Base-by-base conservation (phyloP, 495 filamentous ascomycete species). In the Xylaria venustula region DNA sequence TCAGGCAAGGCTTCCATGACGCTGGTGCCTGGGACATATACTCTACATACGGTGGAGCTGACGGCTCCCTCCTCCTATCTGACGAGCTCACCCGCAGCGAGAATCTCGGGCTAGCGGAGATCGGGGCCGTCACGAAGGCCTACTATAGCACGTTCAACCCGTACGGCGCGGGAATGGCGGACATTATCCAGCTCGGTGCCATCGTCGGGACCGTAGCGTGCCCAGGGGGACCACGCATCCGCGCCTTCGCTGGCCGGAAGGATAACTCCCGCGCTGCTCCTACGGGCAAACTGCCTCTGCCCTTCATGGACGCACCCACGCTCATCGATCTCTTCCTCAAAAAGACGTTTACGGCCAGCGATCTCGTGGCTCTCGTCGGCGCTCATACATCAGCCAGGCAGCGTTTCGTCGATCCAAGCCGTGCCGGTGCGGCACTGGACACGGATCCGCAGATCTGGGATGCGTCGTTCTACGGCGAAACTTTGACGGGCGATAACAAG, bases 311-410 rank as follows among this genome's bases (percentile, higher is more conserved):
- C 41, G 68, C 71, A 30, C 55, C 71, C 5, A 25, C 19, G 9
- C 60, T 76, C 32, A 65, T 76, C 61, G 56, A 65, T 26, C 71
- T 84, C 6, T 84, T 82, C 66, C 58, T 58, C 12, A 71, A 72
- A 25, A 84, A 84, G 70, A 82, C 81, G 0, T 78, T 84, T 63
- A 66, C 71, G 23, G 59, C 78, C 6, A 63, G 66, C 34, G 77
- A 75, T 45, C 69, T 83, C 1, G 77, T 77, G 0, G 80, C 81
- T 0, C 70, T 84, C 6, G 65, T 84, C 1, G 81, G 81, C 25
- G 79, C 81, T 0, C 81, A 84, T 66, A 78, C 77, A 5, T 71
- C 71, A 12, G 68, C 70, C 45, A 73, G 72, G 57, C 80, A 83
- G 62, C 72, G 66, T 25, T 78, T 77, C 60, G 73, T 79, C 28